A percentile compares a stretch with the other conserved stretches of the same genome.
Conservation (phyloP, 176 grass and related monocot species). For the Miscanthus lutarioriparius region DNA sequence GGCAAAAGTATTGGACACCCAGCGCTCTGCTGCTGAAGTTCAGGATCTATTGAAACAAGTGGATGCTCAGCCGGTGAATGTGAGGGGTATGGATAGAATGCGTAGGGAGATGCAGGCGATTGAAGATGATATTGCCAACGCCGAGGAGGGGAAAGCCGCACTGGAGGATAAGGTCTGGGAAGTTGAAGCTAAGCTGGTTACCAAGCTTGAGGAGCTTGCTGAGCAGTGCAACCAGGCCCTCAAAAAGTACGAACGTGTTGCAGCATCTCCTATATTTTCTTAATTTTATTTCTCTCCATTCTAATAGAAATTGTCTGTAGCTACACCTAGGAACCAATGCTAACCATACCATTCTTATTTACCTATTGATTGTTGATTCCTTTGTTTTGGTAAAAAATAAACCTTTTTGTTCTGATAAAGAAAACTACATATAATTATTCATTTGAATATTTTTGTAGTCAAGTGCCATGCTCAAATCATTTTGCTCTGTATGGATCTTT, state of each 20-base stretch:
- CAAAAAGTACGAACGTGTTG: conserved; percentile 50
- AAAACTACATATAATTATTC: neutral
- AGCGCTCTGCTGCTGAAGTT: conserved; percentile 42
- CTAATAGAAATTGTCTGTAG: neutral
- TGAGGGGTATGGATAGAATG: conserved; percentile 68
- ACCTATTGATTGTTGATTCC: neutral
- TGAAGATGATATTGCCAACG: conserved; percentile 58
- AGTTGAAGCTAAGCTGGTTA: conserved; percentile 47
- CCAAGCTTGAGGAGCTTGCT: conserved; percentile 60
- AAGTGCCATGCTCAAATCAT: neutral
- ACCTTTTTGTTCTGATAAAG: neutral
- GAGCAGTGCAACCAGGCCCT: conserved; percentile 73
- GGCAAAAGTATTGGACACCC: conserved; percentile 46
- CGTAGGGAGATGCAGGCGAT: conserved; percentile 59
- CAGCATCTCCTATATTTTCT: neutral
- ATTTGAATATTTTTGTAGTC: neutral
- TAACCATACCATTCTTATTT: conserved; percentile 8
- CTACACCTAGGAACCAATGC: neutral
- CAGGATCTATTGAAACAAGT: conserved; percentile 58
- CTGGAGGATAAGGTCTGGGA: conserved; percentile 83
- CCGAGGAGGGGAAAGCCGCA: conserved; percentile 37
- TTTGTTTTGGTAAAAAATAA: neutral
- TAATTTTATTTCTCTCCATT: neutral
- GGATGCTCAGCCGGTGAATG: conserved; percentile 54
- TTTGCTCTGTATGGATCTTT: neutral